phyloP scores from a whole-genome alignment of 169 alveolate genomes.

The Cyclospora cayetanensis region DNA sequence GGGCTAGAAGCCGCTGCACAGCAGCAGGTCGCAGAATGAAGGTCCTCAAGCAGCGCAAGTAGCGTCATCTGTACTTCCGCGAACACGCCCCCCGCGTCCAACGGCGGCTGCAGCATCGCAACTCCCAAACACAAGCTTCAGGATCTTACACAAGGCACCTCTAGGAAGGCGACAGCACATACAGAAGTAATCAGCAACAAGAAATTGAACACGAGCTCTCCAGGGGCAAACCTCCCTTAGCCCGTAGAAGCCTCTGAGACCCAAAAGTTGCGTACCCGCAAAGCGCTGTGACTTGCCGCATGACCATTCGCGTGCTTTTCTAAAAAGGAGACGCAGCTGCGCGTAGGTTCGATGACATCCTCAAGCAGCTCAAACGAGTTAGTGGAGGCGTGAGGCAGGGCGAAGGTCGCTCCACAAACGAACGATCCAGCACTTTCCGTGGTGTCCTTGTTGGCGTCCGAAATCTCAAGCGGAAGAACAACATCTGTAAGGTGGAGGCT shows the following conservation, averaged over 20 bases:
- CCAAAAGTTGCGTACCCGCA: slow-evolving; percentile 56
- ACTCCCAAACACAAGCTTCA: too few species aligned
- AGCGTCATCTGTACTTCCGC: slow-evolving; percentile 54
- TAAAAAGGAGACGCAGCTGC: background rate
- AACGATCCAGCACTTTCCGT: background rate
- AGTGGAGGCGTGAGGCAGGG: slow-evolving; percentile 26
- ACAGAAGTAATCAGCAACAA: too few species aligned
- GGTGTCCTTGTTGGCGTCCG: slow-evolving; percentile 4
- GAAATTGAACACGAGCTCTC: too few species aligned
- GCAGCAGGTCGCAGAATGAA: slow-evolving; percentile 69
- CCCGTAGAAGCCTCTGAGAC: too few species aligned
- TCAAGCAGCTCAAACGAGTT: slow-evolving; percentile 7
- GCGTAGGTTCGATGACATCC: slow-evolving; percentile 29
- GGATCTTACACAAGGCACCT: too few species aligned
- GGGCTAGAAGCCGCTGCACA: slow-evolving; percentile 55
- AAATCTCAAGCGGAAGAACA: background rate
- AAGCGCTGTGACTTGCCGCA: background rate
- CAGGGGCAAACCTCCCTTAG: too few species aligned
- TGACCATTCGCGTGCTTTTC: background rate
- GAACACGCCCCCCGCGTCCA: slow-evolving; percentile 59
- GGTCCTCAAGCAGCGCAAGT: slow-evolving; percentile 63
- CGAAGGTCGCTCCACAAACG: background rate
- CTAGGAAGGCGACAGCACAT: too few species aligned
- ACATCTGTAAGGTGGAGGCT: slow-evolving; percentile 40
- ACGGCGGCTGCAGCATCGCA: slow-evolving; percentile 58